phyloP scores from a whole-genome alignment of 2,329 filamentous ascomycete genomes.

The Pseudogymnoascus sp. region DNA sequence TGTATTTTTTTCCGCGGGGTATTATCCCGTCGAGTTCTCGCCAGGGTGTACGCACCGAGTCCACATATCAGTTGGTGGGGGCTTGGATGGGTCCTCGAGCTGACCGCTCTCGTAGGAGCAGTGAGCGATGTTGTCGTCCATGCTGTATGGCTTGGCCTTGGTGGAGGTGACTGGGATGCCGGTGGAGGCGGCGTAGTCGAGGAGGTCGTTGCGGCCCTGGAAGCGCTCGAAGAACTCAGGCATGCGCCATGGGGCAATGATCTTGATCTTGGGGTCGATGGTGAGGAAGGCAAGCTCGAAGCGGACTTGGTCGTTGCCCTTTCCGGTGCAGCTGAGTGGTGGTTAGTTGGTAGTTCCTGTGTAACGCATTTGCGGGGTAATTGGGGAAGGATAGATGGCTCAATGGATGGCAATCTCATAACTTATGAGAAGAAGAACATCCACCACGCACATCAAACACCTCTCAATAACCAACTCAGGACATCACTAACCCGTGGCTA shows the following conservation, averaged over 20 bases:
- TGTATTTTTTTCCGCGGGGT: constrained; percentile 14
- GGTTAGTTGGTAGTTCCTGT: constrained; percentile 18
- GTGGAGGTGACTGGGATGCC: constrained; percentile 66
- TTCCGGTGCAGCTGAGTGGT: constrained; percentile 49
- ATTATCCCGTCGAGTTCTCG: constrained; percentile 9
- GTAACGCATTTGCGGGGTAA: not conserved
- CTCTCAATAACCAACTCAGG: not conserved
- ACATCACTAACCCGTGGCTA: not conserved
- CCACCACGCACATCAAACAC: not conserved
- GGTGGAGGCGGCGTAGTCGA: constrained; percentile 60
- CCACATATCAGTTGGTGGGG: constrained; percentile 74
- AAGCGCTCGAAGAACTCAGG: constrained; percentile 64
- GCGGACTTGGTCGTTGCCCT: constrained; percentile 59
- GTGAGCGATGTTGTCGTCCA: constrained; percentile 66
- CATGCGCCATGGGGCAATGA: constrained; percentile 68
- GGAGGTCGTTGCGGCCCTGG: constrained; percentile 62
- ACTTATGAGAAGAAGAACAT: not conserved
- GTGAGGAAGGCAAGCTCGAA: constrained; percentile 57
- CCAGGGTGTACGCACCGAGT: constrained; percentile 35
- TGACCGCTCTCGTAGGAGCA: constrained; percentile 75
- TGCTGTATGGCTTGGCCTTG: constrained; percentile 62
- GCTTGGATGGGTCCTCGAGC: constrained; percentile 56
- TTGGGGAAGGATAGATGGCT: not conserved
- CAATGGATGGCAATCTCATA: not conserved
- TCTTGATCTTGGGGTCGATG: constrained; percentile 56